These are phyloP conservation scores for Aspergillus cristatus DNA, from an alignment of 495 filamentous ascomycete species.

Conservation along the genomic window DNA sequence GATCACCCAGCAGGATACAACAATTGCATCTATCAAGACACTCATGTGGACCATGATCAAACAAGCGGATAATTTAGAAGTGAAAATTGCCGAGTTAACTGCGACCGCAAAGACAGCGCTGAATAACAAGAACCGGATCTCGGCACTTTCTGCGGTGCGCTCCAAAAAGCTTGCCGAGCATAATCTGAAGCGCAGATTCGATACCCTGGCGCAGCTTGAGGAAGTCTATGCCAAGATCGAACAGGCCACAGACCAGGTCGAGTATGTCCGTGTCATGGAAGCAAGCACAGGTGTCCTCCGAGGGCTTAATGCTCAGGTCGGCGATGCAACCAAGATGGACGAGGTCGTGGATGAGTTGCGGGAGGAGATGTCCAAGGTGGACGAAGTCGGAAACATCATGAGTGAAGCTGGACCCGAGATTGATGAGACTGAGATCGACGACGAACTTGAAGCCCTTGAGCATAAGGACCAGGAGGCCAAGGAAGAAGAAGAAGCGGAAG, in stretches of 20 bases:
- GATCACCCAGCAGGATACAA: conserved; percentile 66
- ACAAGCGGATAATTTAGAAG: conserved; percentile 53
- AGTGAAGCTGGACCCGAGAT: conserved; percentile 51
- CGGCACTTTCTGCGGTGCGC: conserved; percentile 67
- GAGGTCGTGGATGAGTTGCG: conserved; percentile 62
- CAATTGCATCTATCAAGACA: conserved; percentile 68
- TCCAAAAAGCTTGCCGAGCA: conserved; percentile 72
- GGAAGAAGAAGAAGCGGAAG: conserved; percentile 41
- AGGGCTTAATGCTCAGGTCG: conserved; percentile 64
- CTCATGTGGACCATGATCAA: conserved; percentile 52
- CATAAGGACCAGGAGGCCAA: conserved; percentile 49
- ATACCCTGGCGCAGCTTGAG: conserved; percentile 71
- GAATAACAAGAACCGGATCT: conserved; percentile 55
- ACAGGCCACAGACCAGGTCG: conserved; percentile 73
- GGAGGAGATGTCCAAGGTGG: conserved; percentile 72
- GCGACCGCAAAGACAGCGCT: conserved; percentile 59
- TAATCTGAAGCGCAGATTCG: conserved; percentile 56
- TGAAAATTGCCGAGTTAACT: conserved; percentile 40
- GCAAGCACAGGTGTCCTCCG: conserved; percentile 60
- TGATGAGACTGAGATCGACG: conserved; percentile 81
- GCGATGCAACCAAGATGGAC: conserved; percentile 68
- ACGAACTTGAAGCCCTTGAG: conserved; percentile 75
- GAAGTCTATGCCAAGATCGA: conserved; percentile 72
- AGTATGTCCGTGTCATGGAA: conserved; percentile 73
- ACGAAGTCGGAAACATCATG: conserved; percentile 72